phyloP scores from a whole-genome alignment of 176 grass and related monocot species.

The Avena sativa region DNA sequence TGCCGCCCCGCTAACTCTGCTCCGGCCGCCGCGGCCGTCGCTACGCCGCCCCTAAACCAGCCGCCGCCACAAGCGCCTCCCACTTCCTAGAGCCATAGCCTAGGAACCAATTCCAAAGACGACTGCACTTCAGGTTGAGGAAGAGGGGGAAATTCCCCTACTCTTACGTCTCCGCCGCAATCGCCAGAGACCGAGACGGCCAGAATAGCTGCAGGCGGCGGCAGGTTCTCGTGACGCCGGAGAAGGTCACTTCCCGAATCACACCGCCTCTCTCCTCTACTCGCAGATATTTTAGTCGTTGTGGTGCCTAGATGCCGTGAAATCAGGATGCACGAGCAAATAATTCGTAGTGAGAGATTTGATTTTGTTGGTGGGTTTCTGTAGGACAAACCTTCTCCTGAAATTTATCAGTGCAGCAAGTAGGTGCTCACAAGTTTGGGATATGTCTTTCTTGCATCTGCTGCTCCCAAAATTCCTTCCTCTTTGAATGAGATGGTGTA shows the following conservation, averaged over 20 bases:
- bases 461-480: conserved; percentile 24
- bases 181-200: not conserved
- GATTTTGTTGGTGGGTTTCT: not conserved
- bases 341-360: not conserved
- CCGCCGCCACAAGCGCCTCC: not conserved
- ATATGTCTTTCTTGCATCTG: conserved; percentile 53
- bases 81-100: not conserved
- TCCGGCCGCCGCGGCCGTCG: not conserved
- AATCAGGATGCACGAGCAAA: not conserved
- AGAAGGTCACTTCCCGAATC: not conserved
- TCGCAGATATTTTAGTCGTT: not conserved
- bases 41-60: not conserved
- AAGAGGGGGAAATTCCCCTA: not conserved
- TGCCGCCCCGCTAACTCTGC: not conserved
- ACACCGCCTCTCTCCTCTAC: not conserved
- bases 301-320: not conserved
- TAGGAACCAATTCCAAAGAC: not conserved
- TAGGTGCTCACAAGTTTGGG: conserved; percentile 40
- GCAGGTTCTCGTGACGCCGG: not conserved
- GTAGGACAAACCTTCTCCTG: not conserved
- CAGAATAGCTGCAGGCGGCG: not conserved
- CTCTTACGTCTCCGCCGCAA: not conserved
- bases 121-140: not conserved
- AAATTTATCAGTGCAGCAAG: not conserved
- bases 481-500: not conserved